These are phyloP conservation scores for Nicotiana undulata DNA, from an alignment of 257 asterid species.

Conservation along the genomic window DNA sequence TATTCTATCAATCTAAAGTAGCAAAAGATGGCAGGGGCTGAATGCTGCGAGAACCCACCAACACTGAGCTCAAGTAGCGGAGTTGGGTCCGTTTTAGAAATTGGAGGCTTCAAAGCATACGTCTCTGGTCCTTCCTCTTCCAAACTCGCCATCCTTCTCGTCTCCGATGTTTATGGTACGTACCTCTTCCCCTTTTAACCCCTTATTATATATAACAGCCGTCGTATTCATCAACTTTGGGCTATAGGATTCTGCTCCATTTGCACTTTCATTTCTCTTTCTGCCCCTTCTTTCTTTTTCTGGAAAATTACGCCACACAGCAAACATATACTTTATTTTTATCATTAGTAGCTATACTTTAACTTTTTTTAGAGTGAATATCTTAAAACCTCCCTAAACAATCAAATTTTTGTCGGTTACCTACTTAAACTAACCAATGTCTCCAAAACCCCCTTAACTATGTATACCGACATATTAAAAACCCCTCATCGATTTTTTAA, in stretches of 20 bases:
- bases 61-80: conserved; percentile 35
- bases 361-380: no score
- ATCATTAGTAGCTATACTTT: no score
- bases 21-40: conserved; percentile 39
- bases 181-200: neutral
- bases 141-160: conserved; percentile 42
- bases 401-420: no score
- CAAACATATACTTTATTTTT: no score
- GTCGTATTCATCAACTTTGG: neutral
- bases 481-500: no score
- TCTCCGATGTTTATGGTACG: conserved; percentile 44
- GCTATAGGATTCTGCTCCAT: neutral
- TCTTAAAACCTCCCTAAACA: no score
- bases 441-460: no score
- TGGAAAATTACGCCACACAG: no score
- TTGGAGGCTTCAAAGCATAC: conserved; percentile 44
- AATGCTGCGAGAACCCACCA: conserved; percentile 58
- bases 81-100: conserved; percentile 29
- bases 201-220: neutral
- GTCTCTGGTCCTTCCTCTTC: conserved; percentile 35
- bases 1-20: neutral
- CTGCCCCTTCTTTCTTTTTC: neutral
- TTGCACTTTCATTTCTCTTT: neutral
- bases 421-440: no score
- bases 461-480: no score